Evolutionary conservation across 352 stramenopile genomes (phyloP).

Genomic region (Phytopythium cucurbitacearum): DNA sequence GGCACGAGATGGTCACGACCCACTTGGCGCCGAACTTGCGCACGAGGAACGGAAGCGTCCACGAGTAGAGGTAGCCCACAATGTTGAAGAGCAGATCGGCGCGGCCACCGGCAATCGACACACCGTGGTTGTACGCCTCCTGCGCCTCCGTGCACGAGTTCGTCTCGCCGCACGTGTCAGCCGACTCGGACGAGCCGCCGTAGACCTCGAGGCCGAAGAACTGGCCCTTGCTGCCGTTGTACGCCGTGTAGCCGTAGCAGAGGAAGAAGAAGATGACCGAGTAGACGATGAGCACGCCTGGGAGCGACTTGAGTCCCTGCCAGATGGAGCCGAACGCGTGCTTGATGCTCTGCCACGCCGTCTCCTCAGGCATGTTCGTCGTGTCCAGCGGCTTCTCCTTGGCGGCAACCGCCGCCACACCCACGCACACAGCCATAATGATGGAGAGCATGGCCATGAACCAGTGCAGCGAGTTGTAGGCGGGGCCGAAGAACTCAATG

Average conservation of each 20-base stretch:
- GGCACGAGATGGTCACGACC: conserved; percentile 21
- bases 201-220: conserved; percentile 57
- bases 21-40: conserved; percentile 25
- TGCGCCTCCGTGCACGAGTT: conserved; percentile 31
- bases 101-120: conserved; percentile 34
- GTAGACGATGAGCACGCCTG: conserved; percentile 18
- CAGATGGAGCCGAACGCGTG: conserved; percentile 27
- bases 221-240: conserved; percentile 60
- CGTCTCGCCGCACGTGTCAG: conserved; percentile 24
- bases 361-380: background rate
- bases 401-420: conserved; percentile 21
- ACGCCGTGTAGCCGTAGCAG: conserved; percentile 47
- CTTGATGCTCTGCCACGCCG: background rate
- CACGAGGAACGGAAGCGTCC: conserved; percentile 35
- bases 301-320: conserved; percentile 18
- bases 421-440: conserved; percentile 27
- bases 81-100: conserved; percentile 36
- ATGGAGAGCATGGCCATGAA: conserved; percentile 54
- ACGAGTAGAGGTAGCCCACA: conserved; percentile 42
- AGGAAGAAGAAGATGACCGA: conserved; percentile 36
- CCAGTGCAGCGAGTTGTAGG: conserved; percentile 36
- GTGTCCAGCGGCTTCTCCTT: conserved; percentile 26
- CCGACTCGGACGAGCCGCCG: conserved; percentile 22
- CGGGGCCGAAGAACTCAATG: conserved; percentile 41
- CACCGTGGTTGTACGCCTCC: conserved; percentile 33